These are phyloP conservation scores for Sporobolomyces roseus DNA, from an alignment of 768 basidiomycete species.

Conservation along the genomic window DNA sequence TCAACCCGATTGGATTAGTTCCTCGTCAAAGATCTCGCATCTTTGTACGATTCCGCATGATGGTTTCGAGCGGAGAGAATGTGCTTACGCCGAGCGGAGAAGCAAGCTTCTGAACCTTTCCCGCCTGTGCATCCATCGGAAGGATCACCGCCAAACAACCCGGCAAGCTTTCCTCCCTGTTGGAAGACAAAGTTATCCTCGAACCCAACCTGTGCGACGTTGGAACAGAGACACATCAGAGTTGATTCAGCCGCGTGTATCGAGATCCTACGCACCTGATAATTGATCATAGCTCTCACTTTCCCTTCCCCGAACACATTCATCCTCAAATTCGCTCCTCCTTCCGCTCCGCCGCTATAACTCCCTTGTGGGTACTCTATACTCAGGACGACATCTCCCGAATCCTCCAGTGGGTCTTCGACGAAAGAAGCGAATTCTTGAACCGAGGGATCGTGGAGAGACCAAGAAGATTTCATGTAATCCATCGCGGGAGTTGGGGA, in stretches of 20 bases:
- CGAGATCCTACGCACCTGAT: constrained; percentile 4
- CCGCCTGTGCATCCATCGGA: constrained; percentile 4
- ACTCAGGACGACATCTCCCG: constrained; percentile 1
- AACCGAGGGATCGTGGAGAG: background rate
- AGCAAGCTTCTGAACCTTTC: background rate
- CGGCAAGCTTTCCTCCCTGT: constrained; percentile 77
- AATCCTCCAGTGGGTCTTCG: constrained; percentile 6
- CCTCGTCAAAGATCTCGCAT: too few relatives aligned
- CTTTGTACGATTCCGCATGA: background rate
- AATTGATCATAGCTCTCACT: constrained; percentile 19
- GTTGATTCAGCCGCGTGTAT: too few relatives aligned
- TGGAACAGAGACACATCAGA: too few relatives aligned
- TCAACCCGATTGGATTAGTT: too few relatives aligned
- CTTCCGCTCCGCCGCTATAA: constrained; percentile 1
- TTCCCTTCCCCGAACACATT: constrained; percentile 13
- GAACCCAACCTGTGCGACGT: constrained; percentile 64
- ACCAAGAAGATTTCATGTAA: background rate
- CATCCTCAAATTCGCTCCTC: background rate
- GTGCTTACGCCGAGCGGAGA: constrained; percentile 1
- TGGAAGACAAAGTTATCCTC: constrained; percentile 71
- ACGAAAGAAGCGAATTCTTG: constrained; percentile 17
- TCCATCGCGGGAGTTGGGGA: background rate
- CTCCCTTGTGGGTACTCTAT: constrained; percentile 14
- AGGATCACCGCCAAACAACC: constrained; percentile 57
- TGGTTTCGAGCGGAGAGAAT: background rate